phyloP scores from a whole-genome alignment of 768 basidiomycete genomes.

The Porpolomopsis calyptriformis region DNA sequence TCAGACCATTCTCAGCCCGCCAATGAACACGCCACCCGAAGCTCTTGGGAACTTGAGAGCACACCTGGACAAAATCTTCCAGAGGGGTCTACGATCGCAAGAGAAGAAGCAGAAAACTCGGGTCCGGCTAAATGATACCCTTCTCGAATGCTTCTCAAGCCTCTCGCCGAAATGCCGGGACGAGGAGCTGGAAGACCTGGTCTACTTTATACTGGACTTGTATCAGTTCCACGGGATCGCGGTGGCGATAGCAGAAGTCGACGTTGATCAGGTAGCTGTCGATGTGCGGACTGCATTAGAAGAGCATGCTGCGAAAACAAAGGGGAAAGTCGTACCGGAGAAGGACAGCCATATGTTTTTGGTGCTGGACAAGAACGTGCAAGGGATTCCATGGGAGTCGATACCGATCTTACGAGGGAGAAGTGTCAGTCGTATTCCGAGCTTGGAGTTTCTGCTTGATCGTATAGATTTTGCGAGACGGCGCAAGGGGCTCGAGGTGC shows the following conservation, averaged over 20 bases:
- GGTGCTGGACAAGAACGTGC: slow-evolving; percentile 80
- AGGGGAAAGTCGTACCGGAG: slow-evolving; percentile 8
- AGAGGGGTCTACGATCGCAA: slow-evolving; percentile 45
- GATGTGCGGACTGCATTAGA: slow-evolving; percentile 73
- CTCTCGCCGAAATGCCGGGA: slow-evolving; percentile 75
- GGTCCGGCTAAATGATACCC: slow-evolving; percentile 54
- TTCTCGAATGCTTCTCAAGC: slow-evolving; percentile 81
- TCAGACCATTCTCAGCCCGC: slow-evolving; percentile 55
- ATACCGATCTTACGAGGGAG: slow-evolving; percentile 75
- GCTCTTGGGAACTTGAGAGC: slow-evolving; percentile 46
- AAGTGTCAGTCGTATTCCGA: slow-evolving; percentile 89
- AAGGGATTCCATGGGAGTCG: slow-evolving; percentile 92
- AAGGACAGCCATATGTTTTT: slow-evolving; percentile 74
- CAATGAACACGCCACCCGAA: slow-evolving; percentile 31
- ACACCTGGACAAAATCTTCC: slow-evolving; percentile 69
- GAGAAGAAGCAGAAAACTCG: slow-evolving; percentile 51
- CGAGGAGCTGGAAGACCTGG: slow-evolving; percentile 91
- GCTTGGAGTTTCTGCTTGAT: slow-evolving; percentile 79
- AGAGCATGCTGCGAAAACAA: slow-evolving; percentile 36
- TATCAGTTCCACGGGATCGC: slow-evolving; percentile 90
- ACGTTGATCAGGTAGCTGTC: slow-evolving; percentile 80
- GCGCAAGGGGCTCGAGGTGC: slow-evolving; percentile 22
- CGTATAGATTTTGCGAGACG: slow-evolving; percentile 53
- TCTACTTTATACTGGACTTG: slow-evolving; percentile 87
- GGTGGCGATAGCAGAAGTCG: slow-evolving; percentile 83